A percentile compares a stretch with the other conserved stretches of the same genome.
Conservation (phyloP, 2,329 filamentous ascomycete species). For the Cytospora mali region DNA sequence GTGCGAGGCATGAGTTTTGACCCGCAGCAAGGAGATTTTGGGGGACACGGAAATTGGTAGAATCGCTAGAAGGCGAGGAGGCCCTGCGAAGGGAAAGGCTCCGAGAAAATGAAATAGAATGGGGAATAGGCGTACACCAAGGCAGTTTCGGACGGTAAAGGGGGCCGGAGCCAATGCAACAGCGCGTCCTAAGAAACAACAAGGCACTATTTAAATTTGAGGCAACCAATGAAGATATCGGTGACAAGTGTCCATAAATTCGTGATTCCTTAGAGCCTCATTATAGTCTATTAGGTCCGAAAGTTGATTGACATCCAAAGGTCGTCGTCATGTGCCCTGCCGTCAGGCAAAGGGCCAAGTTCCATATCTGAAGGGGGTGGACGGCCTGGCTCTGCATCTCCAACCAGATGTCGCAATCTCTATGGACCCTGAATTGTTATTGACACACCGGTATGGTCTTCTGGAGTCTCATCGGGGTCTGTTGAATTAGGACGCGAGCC, state of each 20-base stretch:
- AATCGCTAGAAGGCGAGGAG: not conserved
- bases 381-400: not conserved
- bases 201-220: constrained; percentile 2
- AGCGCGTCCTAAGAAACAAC: not conserved
- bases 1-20: constrained; percentile 15
- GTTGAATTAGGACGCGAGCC: not conserved
- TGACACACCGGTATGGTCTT: not conserved
- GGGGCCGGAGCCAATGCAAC: not conserved
- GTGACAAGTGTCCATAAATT: not conserved
- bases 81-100: constrained; percentile 4
- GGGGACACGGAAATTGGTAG: not conserved
- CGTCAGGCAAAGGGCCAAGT: not conserved
- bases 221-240: constrained; percentile 15
- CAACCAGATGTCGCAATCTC: not conserved
- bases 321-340: not conserved
- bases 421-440: not conserved
- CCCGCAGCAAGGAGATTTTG: constrained; percentile 1
- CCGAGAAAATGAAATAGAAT: constrained; percentile 4
- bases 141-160: constrained; percentile 3
- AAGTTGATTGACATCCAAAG: not conserved
- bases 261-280: constrained; percentile 10
- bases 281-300: constrained; percentile 3
- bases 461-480: not conserved
- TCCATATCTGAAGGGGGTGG: not conserved
- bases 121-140: constrained; percentile 5